Conservation (phyloP, 139 green algal species). For the Chlamydomonas incerta region DNA sequence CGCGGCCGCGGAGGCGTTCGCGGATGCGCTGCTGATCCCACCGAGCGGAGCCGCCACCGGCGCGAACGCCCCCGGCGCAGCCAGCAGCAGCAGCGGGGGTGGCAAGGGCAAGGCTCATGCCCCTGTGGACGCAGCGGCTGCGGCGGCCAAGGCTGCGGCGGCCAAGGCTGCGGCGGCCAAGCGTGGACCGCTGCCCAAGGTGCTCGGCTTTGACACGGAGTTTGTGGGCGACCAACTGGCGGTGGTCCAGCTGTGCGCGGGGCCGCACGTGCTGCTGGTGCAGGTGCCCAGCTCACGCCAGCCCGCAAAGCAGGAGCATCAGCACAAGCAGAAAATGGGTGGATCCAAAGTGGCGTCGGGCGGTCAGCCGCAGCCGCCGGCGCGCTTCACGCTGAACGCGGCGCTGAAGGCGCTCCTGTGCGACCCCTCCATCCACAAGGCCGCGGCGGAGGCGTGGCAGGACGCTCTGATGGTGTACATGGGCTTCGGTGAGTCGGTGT, state of each 20-base stretch:
- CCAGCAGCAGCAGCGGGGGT: neutral
- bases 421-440: neutral
- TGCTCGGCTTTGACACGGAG: slow-evolving; percentile 33
- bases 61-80: neutral
- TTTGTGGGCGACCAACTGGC: slow-evolving; percentile 20
- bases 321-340: neutral
- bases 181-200: neutral
- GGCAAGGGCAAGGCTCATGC: neutral
- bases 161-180: neutral
- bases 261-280: slow-evolving; percentile 5
- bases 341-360: no score
- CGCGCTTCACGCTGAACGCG: no score
- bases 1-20: no score
- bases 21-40: no score
- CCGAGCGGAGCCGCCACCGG: no score
- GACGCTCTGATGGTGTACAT: slow-evolving; percentile 36
- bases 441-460: slow-evolving; percentile 40
- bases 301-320: neutral
- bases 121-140: no score
- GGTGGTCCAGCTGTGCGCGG: slow-evolving; percentile 32
- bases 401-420: neutral
- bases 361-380: neutral
- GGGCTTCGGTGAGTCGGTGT: neutral
- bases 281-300: neutral
- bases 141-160: neutral